Base-by-base conservation (phyloP, 1,284 basidiomycete species). In the Moesziomyces parantarcticus region DNA sequence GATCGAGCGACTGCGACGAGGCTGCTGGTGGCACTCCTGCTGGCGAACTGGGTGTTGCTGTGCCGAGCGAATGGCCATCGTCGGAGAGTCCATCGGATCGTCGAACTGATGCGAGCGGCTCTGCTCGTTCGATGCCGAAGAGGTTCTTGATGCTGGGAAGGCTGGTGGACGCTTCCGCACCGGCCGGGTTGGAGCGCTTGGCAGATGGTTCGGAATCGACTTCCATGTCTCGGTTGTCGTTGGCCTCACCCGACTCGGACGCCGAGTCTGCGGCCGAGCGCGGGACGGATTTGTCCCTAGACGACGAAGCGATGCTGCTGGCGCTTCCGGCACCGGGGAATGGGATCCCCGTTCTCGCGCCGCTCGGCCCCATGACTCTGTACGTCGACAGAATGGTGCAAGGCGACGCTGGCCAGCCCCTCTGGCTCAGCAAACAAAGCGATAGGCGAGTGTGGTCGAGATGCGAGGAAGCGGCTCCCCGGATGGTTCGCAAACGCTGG, bases 121-220 rank as follows among this genome's bases (percentile, higher is more conserved):
- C 70, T 42, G 46, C 62, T 21, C 64, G 49, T 43, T 67, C 70
- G 21, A 73, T 52, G 21, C 70, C 70, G 22, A 73, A 73, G 14
- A 73, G 51, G 40, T 73, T 73, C 40, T 73, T 67, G 56, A 73
- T 73, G 46, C 70, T 73, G 13, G 70, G 70, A 16, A 73, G 51
- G 36, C 63, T 72, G 45, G 63, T 57, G 22, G 56, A 55, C 36
- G 68, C 45, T 41, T 66, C 68, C 7, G 21, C 18, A 0, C 44
- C 56, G 43, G 26, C 39, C n/a, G 48, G 53, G 9, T 32, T 45
- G 14, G 60, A 51, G 20, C 49, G 59, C 48, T 34, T 68, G 5
- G 59, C 43, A 16, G 60, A 29, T 8, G 70, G 50, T 23, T 67
- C 64, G 14, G 36, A 34, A 50, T 73, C 70, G 9, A 73, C 43